Base-by-base conservation (phyloP, 805 yeast species). In the Kazachstania martiniae region DNA sequence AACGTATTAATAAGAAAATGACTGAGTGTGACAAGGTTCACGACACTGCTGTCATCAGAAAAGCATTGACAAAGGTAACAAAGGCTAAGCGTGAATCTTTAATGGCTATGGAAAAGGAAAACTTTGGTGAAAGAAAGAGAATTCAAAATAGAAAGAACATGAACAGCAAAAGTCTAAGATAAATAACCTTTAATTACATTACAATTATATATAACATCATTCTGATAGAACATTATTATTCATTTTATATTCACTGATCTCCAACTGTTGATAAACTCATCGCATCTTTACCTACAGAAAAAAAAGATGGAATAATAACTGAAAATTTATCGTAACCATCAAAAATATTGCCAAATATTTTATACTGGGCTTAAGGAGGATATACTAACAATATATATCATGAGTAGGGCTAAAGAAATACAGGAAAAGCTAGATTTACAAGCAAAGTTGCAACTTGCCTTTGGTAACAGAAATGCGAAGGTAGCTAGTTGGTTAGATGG, bases 31-130 rank as follows among this genome's bases (percentile, higher is more conserved):
- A 71, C 22, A 66, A 65, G 18, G 74, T 85, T 15, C 71, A 74
- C 10, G 97, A 91, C 55, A 78, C 80, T 37, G 70, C 68, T 39
- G 78, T 89, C 17, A 81, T 87, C 28, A 75, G 79, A 41, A 70
- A 73, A 29, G 74, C 86, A 2, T 63, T 91, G 40, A 75, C 71
- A 34, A 65, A 68, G 28, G 78, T 81, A 2, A 76, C 87, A 21
- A 72, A 69, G 22, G 96, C 97, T 13, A 85, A 84, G 60, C 70
- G 95, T 44, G 95, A 87, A 54, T 82, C 95, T 3, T 53, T 80
- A 34, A 74, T 89, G 82, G 95, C 83, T 24, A 86, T 91, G 95
- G 96, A 89, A 40, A 73, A 72, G 40, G 95, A 84, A 39, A 71
- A 74, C 14, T 89, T 87, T 54, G 95, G 96, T 9, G 94, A 83